Conservation (phyloP, 768 basidiomycete species). For the Xerocomellus amylosporus region DNA sequence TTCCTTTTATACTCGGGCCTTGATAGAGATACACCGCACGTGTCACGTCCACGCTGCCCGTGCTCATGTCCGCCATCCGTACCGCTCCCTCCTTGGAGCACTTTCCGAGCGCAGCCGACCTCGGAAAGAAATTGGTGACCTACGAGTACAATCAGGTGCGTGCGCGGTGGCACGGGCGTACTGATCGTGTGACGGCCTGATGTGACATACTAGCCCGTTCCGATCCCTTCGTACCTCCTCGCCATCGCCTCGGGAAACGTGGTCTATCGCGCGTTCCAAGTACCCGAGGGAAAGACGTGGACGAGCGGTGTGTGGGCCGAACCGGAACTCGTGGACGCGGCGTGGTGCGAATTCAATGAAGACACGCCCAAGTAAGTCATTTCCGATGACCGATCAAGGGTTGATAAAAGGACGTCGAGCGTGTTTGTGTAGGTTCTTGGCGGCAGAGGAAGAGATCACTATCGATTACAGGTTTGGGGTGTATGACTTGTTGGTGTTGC, state of each 20-base stretch:
- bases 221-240: slow-evolving; percentile 86
- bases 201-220: slow-evolving; percentile 48
- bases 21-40: slow-evolving; percentile 72
- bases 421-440: slow-evolving; percentile 55
- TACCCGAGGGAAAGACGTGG: slow-evolving; percentile 64
- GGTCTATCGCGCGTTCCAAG: slow-evolving; percentile 62
- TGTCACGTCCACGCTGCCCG: slow-evolving; percentile 73
- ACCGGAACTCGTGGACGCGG: slow-evolving; percentile 73
- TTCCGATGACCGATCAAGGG: not conserved
- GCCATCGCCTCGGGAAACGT: slow-evolving; percentile 88
- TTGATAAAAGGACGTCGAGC: too few species aligned
- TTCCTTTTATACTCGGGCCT: not conserved
- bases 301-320: slow-evolving; percentile 88
- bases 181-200: not conserved
- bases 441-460: slow-evolving; percentile 65
- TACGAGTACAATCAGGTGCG: slow-evolving; percentile 77
- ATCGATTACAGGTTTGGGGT: slow-evolving; percentile 79
- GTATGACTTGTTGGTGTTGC: slow-evolving; percentile 85
- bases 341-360: slow-evolving; percentile 86
- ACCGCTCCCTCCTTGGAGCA: slow-evolving; percentile 67
- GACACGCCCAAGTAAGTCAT: slow-evolving; percentile 65
- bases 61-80: slow-evolving; percentile 82
- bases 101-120: slow-evolving; percentile 63
- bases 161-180: not conserved
- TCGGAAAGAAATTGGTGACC: slow-evolving; percentile 68